These are phyloP conservation scores for Xerocomus brunneocitrinus DNA, from an alignment of 768 basidiomycete genomes.

Conservation along the genomic window DNA sequence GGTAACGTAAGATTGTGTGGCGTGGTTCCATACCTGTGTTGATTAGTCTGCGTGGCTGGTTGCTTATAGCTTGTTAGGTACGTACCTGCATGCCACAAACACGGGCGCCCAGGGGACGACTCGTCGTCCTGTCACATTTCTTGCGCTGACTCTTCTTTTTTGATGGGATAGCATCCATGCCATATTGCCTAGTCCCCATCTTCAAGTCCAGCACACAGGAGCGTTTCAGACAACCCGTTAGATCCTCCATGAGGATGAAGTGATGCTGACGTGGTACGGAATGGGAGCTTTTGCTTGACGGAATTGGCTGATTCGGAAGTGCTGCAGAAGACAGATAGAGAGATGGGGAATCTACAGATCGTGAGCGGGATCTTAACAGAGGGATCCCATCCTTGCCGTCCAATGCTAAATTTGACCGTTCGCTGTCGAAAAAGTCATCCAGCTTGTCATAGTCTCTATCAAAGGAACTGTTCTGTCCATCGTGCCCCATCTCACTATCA, in stretches of 20 bases:
- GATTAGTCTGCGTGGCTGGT: constrained; percentile 6
- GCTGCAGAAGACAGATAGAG: constrained; percentile 26
- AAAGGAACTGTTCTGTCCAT: constrained; percentile 37
- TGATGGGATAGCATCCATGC: constrained; percentile 83
- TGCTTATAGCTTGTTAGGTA: constrained; percentile 3
- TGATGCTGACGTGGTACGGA: constrained; percentile 84
- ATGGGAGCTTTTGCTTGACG: constrained; percentile 38
- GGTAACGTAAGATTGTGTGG: constrained; percentile 76
- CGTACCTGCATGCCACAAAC: constrained; percentile 99
- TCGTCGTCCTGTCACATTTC: constrained; percentile 96
- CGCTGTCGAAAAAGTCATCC: constrained; percentile 18
- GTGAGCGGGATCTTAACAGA: constrained; percentile 40
- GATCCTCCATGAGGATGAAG: constrained; percentile 98
- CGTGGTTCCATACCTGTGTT: constrained; percentile 86
- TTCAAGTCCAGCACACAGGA: constrained; percentile 98
- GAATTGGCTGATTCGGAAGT: constrained; percentile 26
- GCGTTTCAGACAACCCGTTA: constrained; percentile 85
- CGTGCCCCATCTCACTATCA: constrained; percentile 43
- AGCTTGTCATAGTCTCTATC: constrained; percentile 39
- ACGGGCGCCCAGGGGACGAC: constrained; percentile 82
- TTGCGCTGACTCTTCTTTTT: constrained; percentile 99
- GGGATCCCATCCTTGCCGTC: constrained; percentile 22
- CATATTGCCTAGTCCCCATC: constrained; percentile 99
- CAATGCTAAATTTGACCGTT: constrained; percentile 17
- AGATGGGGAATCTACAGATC: constrained; percentile 30